Base-by-base conservation (phyloP, 2,329 filamentous ascomycete genomes). In the Trichophyton rubrum region DNA sequence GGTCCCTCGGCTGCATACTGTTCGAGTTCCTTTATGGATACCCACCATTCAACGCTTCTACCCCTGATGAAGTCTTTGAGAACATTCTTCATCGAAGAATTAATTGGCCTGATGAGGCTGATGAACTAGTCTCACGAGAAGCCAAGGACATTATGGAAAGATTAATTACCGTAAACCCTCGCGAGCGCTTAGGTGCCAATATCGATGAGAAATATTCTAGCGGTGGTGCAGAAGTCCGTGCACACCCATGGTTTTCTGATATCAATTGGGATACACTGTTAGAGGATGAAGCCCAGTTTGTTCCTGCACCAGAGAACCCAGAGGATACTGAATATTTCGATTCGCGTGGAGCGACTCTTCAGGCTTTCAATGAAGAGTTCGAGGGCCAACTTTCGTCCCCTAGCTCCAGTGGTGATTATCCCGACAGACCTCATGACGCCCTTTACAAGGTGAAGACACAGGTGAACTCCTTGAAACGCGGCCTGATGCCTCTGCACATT, bases 241-340 rank as follows among this genome's bases (percentile, higher is more conserved):
- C 77, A 61, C 93, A 99, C 68, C 78, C 86, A 0, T 99, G 92
- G 90, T 96, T 99, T 69, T 78, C 81, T 15, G 89, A 86, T 40
- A 80, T 95, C 67, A 90, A 89, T 68, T 99, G 93, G 93, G 87
- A 90, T 27, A 89, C 86, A 0, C 75, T 99, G 20, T 81, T 96
- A n/a, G 87, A 97, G 69, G 92, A 97, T 65, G 91, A 96, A 69
- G 90, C 95, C 2, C 90, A 96, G 62, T 99, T 99, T 71, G 87
- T 99, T 9, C 93, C 93, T 0, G 88, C 89, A 45, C 86, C 88
- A 1, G 90, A 96, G 69, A 92, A 99, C 66, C 91, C 90, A 0
- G 93, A 99, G 72, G 92, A 99, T 69, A 99, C 93, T 0, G 95
- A 99, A 70, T 99, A 99, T 70, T 99, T 99, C 67, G 93, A 99